Base-by-base conservation (phyloP, 805 yeast genomes). In the Saccharomycopsis selenospora region DNA sequence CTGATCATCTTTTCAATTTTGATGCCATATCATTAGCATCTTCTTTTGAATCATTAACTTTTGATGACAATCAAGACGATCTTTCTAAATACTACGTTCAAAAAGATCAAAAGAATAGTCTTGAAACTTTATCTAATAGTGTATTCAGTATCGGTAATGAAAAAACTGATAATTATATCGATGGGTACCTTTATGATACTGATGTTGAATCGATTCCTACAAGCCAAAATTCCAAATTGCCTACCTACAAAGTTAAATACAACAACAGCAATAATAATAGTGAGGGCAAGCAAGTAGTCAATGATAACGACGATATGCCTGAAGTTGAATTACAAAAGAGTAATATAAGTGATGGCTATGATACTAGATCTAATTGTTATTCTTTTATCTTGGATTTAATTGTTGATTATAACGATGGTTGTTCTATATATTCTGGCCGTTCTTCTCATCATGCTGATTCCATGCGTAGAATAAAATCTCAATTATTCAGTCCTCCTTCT, bases 381-480 rank as follows among this genome's bases (percentile, higher is more conserved):
- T 52, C 55, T 10, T 48, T 52, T 29, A 49, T 52, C 25, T 33
- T 52, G 22, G 55, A 52, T 22, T 49, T 52, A 26, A 46, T 52
- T 17, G 52, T 45, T 11, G 52, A 52, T 44, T 52, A 52, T 29
- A 53, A 51, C 17, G 42, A 43, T n/a, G n/a, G 20, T 4, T 33
- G 38, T 14, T 33, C 38, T 7, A 33, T 33, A 6, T 33, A 33
- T 33, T 33, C 38, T 10, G 38, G 38, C 6, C 38, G 38, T 20
- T 33, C 38, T 10, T 17, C 38, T 33, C n/a, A 20, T 10, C n/a
- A 33, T 33, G 17, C 17, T 10, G 38, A 33, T 14, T 33, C 38
- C 10, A 33, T 33, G 38, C 38, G 38, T 6, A 33, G 38, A 33
- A 33, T 33, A 6, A 33, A 33, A 20, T 33, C 38, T 7, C 38